A percentile compares a stretch with the other conserved stretches of the same genome.
Evolutionary conservation across 768 basidiomycete species (phyloP).

Genomic region (Leccinum barrowsii): DNA sequence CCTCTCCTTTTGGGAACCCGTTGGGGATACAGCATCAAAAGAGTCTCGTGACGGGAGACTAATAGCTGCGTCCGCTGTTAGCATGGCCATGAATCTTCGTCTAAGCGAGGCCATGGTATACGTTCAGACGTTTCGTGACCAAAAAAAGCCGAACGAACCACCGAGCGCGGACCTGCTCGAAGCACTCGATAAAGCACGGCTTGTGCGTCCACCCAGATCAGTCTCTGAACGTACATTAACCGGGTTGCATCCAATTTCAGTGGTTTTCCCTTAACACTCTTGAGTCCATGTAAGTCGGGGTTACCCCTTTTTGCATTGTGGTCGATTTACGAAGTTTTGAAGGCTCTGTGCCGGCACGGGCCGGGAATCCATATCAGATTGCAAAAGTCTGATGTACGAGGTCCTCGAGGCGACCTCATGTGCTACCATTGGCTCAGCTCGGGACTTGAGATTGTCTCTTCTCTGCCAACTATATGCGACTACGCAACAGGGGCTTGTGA

Average conservation of each 20-base stretch:
- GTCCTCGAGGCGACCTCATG: conserved; percentile 28
- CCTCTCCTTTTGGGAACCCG: conserved; percentile 43
- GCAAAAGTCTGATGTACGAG: conserved; percentile 29
- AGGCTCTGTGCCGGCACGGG: conserved; percentile 44
- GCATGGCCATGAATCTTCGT: conserved; percentile 45
- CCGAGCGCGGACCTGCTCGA: conserved; percentile 31
- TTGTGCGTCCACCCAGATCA: conserved; percentile 28
- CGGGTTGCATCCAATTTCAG: conserved; percentile 20
- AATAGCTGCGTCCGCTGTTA: conserved; percentile 40
- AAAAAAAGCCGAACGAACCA: conserved; percentile 26
- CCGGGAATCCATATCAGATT: conserved; percentile 36
- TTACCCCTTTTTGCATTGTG: neutral
- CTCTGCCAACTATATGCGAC: conserved; percentile 34
- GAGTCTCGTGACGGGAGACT: conserved; percentile 38
- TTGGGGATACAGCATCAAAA: conserved; percentile 30
- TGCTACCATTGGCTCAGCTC: conserved; percentile 18
- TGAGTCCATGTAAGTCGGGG: conserved; percentile 37
- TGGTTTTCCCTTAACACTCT: conserved; percentile 38
- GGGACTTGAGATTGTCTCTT: conserved; percentile 38
- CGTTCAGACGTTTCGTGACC: conserved; percentile 27
- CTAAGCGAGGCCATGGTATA: conserved; percentile 36
- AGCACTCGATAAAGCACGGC: conserved; percentile 35
- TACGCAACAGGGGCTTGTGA: conserved; percentile 30
- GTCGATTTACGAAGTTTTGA: conserved; percentile 2
- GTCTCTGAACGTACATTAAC: conserved; percentile 15